These are phyloP conservation scores for Lepidopterella palustris DNA, from an alignment of 495 filamentous ascomycete species.

Conservation along the genomic window DNA sequence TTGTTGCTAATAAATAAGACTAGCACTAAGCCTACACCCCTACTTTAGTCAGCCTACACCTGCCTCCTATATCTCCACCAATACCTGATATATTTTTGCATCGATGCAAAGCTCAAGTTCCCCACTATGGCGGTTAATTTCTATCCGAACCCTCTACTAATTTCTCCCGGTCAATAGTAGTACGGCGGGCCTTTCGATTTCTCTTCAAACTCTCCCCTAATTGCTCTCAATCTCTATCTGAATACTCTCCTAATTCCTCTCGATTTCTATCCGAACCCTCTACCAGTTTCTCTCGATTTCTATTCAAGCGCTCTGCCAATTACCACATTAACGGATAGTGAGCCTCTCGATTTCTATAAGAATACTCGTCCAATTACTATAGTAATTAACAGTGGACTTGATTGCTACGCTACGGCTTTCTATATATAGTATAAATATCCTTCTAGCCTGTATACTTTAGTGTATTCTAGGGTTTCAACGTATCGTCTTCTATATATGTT, in stretches of 20 bases:
- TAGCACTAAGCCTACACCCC: too few relatives aligned
- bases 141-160: not conserved
- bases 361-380: not conserved
- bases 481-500: not conserved
- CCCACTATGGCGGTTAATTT: too few relatives aligned
- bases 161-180: not conserved
- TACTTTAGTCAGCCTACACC: too few relatives aligned
- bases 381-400: not conserved
- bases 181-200: too few relatives aligned
- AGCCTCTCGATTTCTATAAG: not conserved
- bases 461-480: not conserved
- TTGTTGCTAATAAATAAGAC: too few relatives aligned
- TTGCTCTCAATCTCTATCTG: not conserved
- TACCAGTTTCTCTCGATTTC: not conserved
- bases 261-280: not conserved
- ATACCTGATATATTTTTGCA: too few relatives aligned
- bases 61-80: too few relatives aligned
- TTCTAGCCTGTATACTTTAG: not conserved
- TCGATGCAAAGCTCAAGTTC: too few relatives aligned
- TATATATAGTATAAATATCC: not conserved
- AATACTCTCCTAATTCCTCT: not conserved
- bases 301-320: not conserved
- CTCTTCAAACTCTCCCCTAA: not conserved
- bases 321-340: not conserved
- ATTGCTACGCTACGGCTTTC: not conserved